Evolutionary conservation across 768 basidiomycete genomes (phyloP).

Genomic region (Pleurotus platypus): DNA sequence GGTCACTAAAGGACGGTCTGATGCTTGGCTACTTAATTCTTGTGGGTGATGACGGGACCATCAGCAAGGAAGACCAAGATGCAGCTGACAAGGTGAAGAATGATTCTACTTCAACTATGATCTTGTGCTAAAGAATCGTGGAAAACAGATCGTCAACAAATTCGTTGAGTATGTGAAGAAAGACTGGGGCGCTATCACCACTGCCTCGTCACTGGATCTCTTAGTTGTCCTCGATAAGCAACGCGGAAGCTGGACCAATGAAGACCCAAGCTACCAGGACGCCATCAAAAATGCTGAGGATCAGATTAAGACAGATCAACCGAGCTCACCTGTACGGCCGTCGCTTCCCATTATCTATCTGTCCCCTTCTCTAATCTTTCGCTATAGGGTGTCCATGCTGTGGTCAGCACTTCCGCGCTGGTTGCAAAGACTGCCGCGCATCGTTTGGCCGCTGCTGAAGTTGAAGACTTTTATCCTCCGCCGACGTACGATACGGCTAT

Average conservation of each 20-base stretch:
- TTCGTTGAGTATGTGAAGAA: constrained; percentile 2
- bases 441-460: neutral
- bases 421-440: neutral
- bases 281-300: constrained; percentile 1
- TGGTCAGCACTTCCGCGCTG: neutral
- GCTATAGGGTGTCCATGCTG: neutral
- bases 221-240: constrained; percentile 7
- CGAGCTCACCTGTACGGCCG: neutral
- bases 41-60: neutral
- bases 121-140: neutral
- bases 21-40: constrained; percentile 2
- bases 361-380: neutral
- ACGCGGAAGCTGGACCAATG: neutral
- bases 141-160: constrained; percentile 1
- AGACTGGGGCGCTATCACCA: neutral
- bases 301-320: neutral
- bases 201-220: neutral
- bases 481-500: constrained; percentile 2
- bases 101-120: neutral
- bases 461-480: constrained; percentile 3
- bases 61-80: neutral
- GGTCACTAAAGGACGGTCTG: neutral
- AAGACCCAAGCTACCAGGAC: neutral
- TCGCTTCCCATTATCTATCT: neutral
- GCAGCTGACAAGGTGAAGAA: constrained; percentile 2